These are phyloP conservation scores for Solanum bukasovii DNA, from an alignment of 257 asterid species.

Conservation along the genomic window DNA sequence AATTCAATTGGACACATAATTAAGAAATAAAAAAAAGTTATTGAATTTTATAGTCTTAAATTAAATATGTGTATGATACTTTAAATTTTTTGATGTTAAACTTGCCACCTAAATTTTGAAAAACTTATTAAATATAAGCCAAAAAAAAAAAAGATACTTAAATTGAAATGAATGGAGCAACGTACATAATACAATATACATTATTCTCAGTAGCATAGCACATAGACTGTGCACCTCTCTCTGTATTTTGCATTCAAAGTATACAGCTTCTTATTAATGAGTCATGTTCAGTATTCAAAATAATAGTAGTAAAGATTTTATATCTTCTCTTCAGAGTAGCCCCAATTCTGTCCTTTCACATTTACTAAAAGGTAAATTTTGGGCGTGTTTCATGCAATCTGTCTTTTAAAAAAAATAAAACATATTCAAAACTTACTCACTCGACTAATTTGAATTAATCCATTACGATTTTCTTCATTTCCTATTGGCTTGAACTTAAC, in stretches of 20 bases:
- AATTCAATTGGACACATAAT: too few relatives aligned
- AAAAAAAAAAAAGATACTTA: too few relatives aligned
- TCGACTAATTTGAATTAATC: neutral
- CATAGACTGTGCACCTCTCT: slow-evolving; percentile 1
- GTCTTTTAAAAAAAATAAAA: neutral
- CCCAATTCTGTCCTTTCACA: slow-evolving; percentile 17
- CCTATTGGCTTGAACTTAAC: neutral
- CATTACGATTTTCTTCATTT: neutral
- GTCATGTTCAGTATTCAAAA: neutral
- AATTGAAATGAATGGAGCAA: too few relatives aligned
- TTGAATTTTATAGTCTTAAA: too few relatives aligned
- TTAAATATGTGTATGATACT: too few relatives aligned
- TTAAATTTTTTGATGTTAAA: too few relatives aligned
- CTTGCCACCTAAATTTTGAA: too few relatives aligned
- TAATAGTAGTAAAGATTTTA: neutral
- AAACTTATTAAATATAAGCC: too few relatives aligned
- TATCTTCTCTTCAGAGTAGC: neutral
- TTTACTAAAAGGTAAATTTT: neutral
- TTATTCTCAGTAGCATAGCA: slow-evolving; percentile 8
- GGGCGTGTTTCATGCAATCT: neutral
- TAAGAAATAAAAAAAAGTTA: too few relatives aligned
- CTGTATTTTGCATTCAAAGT: slow-evolving; percentile 14
- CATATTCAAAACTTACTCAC: neutral
- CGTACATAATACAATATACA: neutral
- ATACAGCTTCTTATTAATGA: slow-evolving; percentile 6